Conservation (phyloP, 768 basidiomycete species). For the Ramaria sp. region DNA sequence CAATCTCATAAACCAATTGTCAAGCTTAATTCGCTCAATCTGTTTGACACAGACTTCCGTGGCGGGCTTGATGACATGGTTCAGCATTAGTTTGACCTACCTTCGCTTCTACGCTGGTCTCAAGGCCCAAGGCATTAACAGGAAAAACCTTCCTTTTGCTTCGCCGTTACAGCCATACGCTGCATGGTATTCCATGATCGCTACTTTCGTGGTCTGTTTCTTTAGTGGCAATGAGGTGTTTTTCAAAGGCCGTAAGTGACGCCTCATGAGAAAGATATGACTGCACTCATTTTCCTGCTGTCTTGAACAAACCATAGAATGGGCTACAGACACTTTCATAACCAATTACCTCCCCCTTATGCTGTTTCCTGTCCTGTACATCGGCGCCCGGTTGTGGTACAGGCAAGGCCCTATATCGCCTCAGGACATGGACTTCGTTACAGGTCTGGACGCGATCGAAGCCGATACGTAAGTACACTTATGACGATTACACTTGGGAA, state of each 20-base stretch:
- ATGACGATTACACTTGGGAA: constrained; percentile 7
- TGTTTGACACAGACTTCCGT: constrained; percentile 30
- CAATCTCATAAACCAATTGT: too few relatives aligned
- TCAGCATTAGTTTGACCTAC: constrained; percentile 65
- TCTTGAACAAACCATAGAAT: not conserved
- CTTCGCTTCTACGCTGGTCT: constrained; percentile 78
- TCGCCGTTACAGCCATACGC: constrained; percentile 59
- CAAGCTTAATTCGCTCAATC: not conserved
- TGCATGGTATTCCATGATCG: constrained; percentile 44
- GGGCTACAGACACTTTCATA: constrained; percentile 12
- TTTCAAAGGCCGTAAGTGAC: constrained; percentile 9
- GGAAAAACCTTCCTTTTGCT: constrained; percentile 58
- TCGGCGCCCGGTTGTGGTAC: constrained; percentile 43
- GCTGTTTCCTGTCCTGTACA: constrained; percentile 30
- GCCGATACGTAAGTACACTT: constrained; percentile 43
- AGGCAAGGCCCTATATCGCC: constrained; percentile 30
- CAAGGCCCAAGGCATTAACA: constrained; percentile 69
- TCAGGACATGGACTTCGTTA: constrained; percentile 78
- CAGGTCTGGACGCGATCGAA: constrained; percentile 58
- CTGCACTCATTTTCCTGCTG: too few relatives aligned
- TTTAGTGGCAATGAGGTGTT: constrained; percentile 11
- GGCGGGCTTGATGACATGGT: constrained; percentile 63
- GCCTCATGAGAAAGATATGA: too few relatives aligned
- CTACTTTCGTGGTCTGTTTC: constrained; percentile 43
- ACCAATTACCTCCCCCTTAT: too few relatives aligned